Base-by-base conservation (phyloP, 2,329 filamentous ascomycete species). In the Colletotrichum agaves region DNA sequence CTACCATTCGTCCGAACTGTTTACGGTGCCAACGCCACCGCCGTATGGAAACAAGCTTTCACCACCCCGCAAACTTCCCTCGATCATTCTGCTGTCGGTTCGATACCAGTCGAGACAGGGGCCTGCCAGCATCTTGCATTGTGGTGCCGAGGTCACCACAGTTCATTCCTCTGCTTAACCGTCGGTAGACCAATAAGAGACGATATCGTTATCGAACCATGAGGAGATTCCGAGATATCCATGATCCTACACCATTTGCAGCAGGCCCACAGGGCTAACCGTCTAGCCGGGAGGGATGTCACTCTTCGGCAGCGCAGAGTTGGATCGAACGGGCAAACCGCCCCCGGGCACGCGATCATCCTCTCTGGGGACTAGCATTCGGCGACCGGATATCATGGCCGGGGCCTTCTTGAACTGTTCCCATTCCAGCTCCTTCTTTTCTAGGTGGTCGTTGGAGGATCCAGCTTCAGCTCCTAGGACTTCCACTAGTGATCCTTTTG, bases 251-350 rank as follows among this genome's bases (percentile, higher is more conserved):
- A n/a, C 19, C 4, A 3, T 37, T 13, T 43, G 44, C 60, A 58
- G 33, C 2, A 5, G 61, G 41, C 39, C 64, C 64, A 47, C 47
- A 59, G 35, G 64, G 64, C 64, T 67, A 67, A 21, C 64, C 64
- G 53, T 31, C 58, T 41, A 19, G 21, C n/a, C 49, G 17, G 23
- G 5, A 33, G 31, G 61, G 33, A 64, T 55, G 60, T 55, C 60
- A 53, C 63, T 63, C 52, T 52, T 12, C 6, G 33, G 33, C 50
- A 31, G 37, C 60, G 39, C 12, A 35, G 27, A 35, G 44, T 31
- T 57, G 60, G 52, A 58, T 46, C 52, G 3, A 12, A 39, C 8
- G 41, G 33, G 47, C 61, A 46, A 23, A 17, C 31, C 50, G 33
- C 33, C 33, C 11, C 21, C 33, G n/a, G n/a, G 27, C 17, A 11